Percentiles rank a stretch among this genome's conserved stretches.
Conservation (phyloP, 2,329 filamentous ascomycete genomes). For the Trichoderma oligosporum region DNA sequence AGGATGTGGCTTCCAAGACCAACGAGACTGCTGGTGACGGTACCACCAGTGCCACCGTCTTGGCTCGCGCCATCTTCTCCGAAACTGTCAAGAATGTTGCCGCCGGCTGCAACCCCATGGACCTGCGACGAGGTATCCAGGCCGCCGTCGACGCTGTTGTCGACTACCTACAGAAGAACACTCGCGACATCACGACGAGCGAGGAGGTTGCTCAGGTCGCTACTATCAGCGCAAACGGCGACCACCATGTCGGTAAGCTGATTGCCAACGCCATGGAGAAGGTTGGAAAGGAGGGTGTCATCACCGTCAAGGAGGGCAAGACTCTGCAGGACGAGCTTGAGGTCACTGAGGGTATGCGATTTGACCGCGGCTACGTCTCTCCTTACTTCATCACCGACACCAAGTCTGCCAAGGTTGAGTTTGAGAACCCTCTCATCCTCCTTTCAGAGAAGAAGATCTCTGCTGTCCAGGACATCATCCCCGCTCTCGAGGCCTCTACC, state of each 20-base stretch:
- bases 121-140: constrained; percentile 94
- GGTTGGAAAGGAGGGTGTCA: constrained; percentile 99
- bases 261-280: constrained; percentile 99
- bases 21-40: constrained; percentile 99
- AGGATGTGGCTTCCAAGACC: constrained; percentile 98
- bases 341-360: constrained; percentile 99
- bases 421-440: constrained; percentile 97
- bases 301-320: constrained; percentile 99
- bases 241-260: constrained; percentile 89
- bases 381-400: constrained; percentile 99
- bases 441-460: constrained; percentile 99
- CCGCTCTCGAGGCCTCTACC: constrained; percentile 93
- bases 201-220: constrained; percentile 97
- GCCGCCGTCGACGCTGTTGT: constrained; percentile 93
- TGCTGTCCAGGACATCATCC: constrained; percentile 97
- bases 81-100: constrained; percentile 99
- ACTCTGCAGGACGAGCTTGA: constrained; percentile 96
- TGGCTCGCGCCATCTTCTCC: constrained; percentile 97
- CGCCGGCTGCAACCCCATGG: constrained; percentile 99
- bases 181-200: constrained; percentile 96
- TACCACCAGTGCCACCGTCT: constrained; percentile 95
- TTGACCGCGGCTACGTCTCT: constrained; percentile 97
- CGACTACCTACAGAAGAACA: constrained; percentile 90
- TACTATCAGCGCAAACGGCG: constrained; percentile 96
- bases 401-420: constrained; percentile 99